These are phyloP conservation scores for Wickerhamiella musiphila DNA, from an alignment of 805 yeast species.

Conservation along the genomic window DNA sequence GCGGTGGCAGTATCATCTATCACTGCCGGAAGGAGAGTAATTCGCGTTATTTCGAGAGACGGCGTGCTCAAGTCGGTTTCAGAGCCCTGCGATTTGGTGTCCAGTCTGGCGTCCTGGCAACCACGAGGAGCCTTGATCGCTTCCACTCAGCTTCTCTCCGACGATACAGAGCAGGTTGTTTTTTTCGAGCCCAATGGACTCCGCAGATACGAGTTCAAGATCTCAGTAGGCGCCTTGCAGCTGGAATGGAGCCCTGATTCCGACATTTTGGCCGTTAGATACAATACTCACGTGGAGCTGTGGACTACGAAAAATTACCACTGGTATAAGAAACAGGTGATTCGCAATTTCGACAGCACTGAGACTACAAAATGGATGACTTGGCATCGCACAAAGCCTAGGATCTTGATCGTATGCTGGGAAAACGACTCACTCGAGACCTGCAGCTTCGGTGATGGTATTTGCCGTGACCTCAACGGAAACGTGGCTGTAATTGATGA, in stretches of 20 bases:
- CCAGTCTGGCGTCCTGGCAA: slow-evolving; percentile 63
- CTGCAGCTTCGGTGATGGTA: slow-evolving; percentile 47
- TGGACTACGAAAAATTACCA: slow-evolving; percentile 91
- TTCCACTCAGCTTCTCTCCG: slow-evolving; percentile 42
- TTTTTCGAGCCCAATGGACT: slow-evolving; percentile 91
- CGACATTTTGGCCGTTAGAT: slow-evolving; percentile 56
- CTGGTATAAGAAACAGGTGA: slow-evolving; percentile 84
- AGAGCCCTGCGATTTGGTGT: slow-evolving; percentile 76
- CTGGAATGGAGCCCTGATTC: slow-evolving; percentile 70
- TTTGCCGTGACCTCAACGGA: slow-evolving; percentile 50
- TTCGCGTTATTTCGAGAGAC: slow-evolving; percentile 62
- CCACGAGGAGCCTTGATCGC: slow-evolving; percentile 84
- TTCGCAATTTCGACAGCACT: slow-evolving; percentile 17
- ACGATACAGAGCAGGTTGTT: slow-evolving; percentile 25
- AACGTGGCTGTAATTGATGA: slow-evolving; percentile 75
- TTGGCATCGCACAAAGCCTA: slow-evolving; percentile 86
- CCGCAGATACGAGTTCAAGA: slow-evolving; percentile 68
- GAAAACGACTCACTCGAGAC: slow-evolving; percentile 13
- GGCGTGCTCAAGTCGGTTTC: slow-evolving; percentile 67
- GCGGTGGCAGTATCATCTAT: slow-evolving; percentile 51
- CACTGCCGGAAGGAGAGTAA: slow-evolving; percentile 52
- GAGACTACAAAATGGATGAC: slow-evolving; percentile 15
- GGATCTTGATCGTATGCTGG: slow-evolving; percentile 38
- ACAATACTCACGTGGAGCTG: slow-evolving; percentile 47
- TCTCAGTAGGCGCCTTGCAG: slow-evolving; percentile 31